These are phyloP conservation scores for Dictyostelium capitatum DNA, from an alignment of 78 protist genomes.

Conservation along the genomic window DNA sequence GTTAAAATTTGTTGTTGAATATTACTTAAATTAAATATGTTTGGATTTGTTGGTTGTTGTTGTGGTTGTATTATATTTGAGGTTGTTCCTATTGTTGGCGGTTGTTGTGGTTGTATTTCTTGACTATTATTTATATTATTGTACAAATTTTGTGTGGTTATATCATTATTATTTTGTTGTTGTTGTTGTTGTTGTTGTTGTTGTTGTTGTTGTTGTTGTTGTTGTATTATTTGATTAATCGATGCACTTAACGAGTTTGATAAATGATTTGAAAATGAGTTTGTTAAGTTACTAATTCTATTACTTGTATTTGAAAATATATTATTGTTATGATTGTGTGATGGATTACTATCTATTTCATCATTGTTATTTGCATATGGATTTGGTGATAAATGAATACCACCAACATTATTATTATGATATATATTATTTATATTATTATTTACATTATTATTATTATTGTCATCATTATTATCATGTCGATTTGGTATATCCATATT, in stretches of 20 bases:
- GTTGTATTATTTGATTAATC: not conserved
- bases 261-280: not conserved
- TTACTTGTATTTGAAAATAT: not conserved
- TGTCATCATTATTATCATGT: too few relatives aligned
- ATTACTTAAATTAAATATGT: not conserved
- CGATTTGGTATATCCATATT: too few relatives aligned
- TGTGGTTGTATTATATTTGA: not conserved
- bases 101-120: not conserved
- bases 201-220: not conserved
- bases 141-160: not conserved
- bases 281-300: not conserved
- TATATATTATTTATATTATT: too few relatives aligned
- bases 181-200: not conserved
- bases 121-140: not conserved
- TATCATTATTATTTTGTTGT: not conserved
- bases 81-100: too few relatives aligned
- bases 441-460: too few relatives aligned
- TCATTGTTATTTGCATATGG: not conserved
- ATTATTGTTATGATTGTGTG: not conserved
- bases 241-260: not conserved
- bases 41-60: not conserved
- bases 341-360: not conserved
- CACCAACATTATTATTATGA: too few relatives aligned
- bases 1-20: constrained; percentile 26
- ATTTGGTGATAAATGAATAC: too few relatives aligned